Conservation (phyloP, 2,329 filamentous ascomycete species). For the Diplocarpon rosae region DNA sequence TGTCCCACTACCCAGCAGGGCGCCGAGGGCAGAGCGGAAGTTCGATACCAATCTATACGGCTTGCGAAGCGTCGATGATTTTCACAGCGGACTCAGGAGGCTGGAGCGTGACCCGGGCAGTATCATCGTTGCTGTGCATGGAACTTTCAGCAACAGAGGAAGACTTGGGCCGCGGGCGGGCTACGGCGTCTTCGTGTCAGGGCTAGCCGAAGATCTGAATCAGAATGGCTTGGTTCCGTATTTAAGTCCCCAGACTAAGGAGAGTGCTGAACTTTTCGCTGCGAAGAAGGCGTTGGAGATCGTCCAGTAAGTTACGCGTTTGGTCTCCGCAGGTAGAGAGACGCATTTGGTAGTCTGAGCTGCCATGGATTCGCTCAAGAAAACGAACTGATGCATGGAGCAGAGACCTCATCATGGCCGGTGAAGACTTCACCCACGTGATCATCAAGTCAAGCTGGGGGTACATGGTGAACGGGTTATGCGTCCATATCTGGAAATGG, state of each 20-base stretch:
- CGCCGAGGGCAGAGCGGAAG: slow-evolving; percentile 36
- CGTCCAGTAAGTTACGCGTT: slow-evolving; percentile 1
- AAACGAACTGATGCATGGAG: not conserved
- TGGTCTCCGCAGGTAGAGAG: not conserved
- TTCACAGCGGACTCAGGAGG: slow-evolving; percentile 5
- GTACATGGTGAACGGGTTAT: slow-evolving; percentile 7
- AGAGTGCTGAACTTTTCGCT: slow-evolving; percentile 10
- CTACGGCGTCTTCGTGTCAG: slow-evolving; percentile 10
- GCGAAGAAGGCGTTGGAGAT: slow-evolving; percentile 8
- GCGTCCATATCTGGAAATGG: slow-evolving; percentile 13
- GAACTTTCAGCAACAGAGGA: not conserved
- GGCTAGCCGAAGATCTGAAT: slow-evolving; percentile 3
- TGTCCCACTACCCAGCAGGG: not conserved
- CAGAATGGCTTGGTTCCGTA: slow-evolving; percentile 5
- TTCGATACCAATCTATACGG: slow-evolving; percentile 7
- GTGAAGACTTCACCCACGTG: slow-evolving; percentile 9
- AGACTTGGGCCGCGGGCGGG: slow-evolving; percentile 1
- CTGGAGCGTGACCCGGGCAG: slow-evolving; percentile 7
- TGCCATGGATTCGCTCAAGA: too few relatives aligned
- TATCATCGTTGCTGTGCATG: slow-evolving; percentile 9
- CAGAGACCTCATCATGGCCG: slow-evolving; percentile 6
- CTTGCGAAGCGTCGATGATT: slow-evolving; percentile 1
- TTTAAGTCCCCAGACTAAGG: slow-evolving; percentile 5
- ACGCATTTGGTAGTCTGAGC: too few relatives aligned
- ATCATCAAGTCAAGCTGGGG: slow-evolving; percentile 11